These are phyloP conservation scores for Saccharomyces jurei DNA, from an alignment of 805 yeast genomes.

Conservation along the genomic window DNA sequence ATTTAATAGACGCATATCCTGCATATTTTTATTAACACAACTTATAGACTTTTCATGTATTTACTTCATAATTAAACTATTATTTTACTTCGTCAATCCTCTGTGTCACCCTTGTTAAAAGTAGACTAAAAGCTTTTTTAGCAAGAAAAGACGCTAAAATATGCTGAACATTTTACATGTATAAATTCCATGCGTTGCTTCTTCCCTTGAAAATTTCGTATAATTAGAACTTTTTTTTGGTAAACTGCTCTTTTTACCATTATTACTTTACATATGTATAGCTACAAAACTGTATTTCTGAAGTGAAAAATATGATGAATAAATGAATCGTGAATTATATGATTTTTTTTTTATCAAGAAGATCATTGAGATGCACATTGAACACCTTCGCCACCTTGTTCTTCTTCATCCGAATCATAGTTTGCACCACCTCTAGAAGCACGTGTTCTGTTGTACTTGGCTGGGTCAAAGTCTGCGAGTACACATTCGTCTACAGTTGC, in stretches of 20 bases:
- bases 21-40: background rate
- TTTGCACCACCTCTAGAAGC: constrained; percentile 30
- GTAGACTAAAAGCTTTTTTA: background rate
- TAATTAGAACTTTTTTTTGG: background rate
- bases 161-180: background rate
- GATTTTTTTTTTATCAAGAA: constrained; percentile 1
- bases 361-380: constrained; percentile 85
- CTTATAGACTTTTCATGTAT: background rate
- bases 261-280: background rate
- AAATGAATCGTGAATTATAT: constrained; percentile 1
- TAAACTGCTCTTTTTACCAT: background rate
- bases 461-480: constrained; percentile 58
- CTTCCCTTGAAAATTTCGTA: background rate
- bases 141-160: background rate
- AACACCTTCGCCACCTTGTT: constrained; percentile 33
- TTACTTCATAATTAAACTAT: background rate
- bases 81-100: background rate
- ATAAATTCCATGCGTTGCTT: background rate
- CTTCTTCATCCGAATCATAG: constrained; percentile 47
- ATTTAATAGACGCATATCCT: background rate
- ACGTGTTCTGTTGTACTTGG: constrained; percentile 43
- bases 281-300: background rate
- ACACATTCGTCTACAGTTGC: constrained; percentile 78
- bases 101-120: background rate
- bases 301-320: background rate